Evolutionary conservation across 805 yeast species (phyloP).

Genomic region (Metschnikowia koreensis): DNA sequence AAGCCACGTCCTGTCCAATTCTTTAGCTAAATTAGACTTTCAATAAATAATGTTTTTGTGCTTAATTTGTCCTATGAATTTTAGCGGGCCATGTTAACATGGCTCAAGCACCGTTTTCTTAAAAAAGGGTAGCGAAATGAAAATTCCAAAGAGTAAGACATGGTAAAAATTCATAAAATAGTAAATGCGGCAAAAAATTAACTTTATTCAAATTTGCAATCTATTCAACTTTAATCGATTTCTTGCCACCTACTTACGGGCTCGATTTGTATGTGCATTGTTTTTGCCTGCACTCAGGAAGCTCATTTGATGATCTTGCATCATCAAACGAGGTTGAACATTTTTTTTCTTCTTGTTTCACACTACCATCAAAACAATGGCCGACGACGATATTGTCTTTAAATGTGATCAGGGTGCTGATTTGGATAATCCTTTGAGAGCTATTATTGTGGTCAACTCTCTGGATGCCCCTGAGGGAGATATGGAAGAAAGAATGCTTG

Average conservation of each 20-base stretch:
- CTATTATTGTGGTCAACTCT: conserved; percentile 41
- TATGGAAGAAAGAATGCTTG: conserved; percentile 48
- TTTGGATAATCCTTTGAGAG: conserved; percentile 48
- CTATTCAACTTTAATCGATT: background rate
- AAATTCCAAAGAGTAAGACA: no score
- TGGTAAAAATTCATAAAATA: no score
- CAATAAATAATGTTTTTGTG: no score
- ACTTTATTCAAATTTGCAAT: background rate
- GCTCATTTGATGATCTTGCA: background rate
- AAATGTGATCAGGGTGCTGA: conserved; percentile 24
- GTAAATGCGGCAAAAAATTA: no score
- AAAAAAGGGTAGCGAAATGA: no score
- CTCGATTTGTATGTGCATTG: background rate
- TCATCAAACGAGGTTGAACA: background rate
- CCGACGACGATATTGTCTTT: conserved; percentile 16
- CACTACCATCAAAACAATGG: conserved; percentile 6
- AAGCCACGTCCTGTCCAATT: background rate
- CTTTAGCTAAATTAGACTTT: no score
- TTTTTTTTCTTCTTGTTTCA: background rate
- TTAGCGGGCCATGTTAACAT: no score
- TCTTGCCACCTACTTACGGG: background rate
- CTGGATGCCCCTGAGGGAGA: conserved; percentile 39
- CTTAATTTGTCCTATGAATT: no score
- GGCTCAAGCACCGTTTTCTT: no score
- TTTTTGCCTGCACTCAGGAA: background rate